Base-by-base conservation (phyloP, 306 rosid genomes). In the Calophaca sinica region DNA sequence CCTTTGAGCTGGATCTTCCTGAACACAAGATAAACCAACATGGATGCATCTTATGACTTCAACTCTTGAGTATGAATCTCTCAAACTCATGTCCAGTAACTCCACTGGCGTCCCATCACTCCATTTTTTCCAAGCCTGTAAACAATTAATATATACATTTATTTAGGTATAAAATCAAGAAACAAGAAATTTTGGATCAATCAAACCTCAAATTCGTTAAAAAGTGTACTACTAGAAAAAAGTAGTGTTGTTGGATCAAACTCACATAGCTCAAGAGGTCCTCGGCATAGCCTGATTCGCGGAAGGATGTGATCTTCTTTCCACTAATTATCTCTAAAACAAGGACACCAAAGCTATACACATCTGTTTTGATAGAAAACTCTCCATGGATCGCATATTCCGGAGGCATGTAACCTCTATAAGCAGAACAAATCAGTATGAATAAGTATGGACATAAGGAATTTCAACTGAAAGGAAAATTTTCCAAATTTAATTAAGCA, bases 41-140 rank as follows among this genome's bases (percentile, higher is more conserved):
- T 87, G 79, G 39, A 87, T 79, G 75, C 92, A 87, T 78, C 87
- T 84, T 5, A 10, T 78, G 7, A 89, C 84, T 84, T 87, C 92
- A 32, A n/a, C 63, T 33, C 49, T 77, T 5, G 59, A 66, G 49
- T 54, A 78, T 62, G 81, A 80, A 14, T 73, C 73, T 61, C 72
- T 38, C n/a, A 87, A 6, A 2, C 45, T 45, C 36, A 55, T 75
- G 73, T 87, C 91, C 75, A 84, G 26, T 53, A 85, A 68, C 11
- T 85, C 87, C 20, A 54, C 39, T 5, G 82, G 52, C 11, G 8
- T 55, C 29, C 83, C 83, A 2, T 84, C 84, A 6, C 65, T 81
- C 86, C 84, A 86, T 26, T 70, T 80, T 60, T 62, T 86, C 90
- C 93, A 88, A n/a, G 78, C 84, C 90, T 84, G 41, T 49, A 77